Conservation (phyloP, 768 basidiomycete species). For the Suillus brevipes region DNA sequence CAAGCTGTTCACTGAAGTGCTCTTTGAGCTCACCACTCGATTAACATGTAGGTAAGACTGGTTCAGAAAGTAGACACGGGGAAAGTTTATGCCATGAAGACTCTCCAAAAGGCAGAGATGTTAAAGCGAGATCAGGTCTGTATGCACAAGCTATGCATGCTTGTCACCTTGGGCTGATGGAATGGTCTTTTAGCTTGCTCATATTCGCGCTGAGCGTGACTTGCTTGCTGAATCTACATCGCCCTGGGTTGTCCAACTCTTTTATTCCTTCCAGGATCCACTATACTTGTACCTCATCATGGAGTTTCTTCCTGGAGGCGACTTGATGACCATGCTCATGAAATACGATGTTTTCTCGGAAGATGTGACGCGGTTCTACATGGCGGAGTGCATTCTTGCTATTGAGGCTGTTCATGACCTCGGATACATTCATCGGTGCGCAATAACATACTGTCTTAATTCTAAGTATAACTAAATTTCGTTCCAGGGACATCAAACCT, state of each 20-base stretch:
- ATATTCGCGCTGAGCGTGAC: conserved; percentile 96
- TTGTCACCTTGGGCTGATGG: conserved; percentile 7
- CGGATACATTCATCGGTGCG: conserved; percentile 98
- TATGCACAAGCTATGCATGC: conserved; percentile 1
- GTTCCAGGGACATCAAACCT: conserved; percentile 91
- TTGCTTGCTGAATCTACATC: conserved; percentile 96
- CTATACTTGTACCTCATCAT: conserved; percentile 97
- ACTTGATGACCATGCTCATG: conserved; percentile 99
- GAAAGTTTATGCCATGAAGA: conserved; percentile 99
- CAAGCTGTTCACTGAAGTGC: background rate
- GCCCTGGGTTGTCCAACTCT: conserved; percentile 96
- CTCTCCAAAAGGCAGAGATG: conserved; percentile 97
- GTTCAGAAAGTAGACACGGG: conserved; percentile 97
- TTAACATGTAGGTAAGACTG: conserved; percentile 68
- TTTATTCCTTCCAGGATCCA: conserved; percentile 97
- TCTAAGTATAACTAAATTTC: background rate
- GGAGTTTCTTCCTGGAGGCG: conserved; percentile 91
- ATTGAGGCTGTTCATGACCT: conserved; percentile 98
- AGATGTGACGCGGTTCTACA: conserved; percentile 98
- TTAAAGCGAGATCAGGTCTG: conserved; percentile 97
- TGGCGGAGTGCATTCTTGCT: conserved; percentile 97
- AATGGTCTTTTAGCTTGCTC: conserved; percentile 68
- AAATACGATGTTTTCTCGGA: conserved; percentile 99
- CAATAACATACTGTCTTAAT: conserved; percentile 6
- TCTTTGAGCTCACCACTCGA: conserved; percentile 10